phyloP scores from a whole-genome alignment of 805 yeast species.

The Saccharomyces jurei region DNA sequence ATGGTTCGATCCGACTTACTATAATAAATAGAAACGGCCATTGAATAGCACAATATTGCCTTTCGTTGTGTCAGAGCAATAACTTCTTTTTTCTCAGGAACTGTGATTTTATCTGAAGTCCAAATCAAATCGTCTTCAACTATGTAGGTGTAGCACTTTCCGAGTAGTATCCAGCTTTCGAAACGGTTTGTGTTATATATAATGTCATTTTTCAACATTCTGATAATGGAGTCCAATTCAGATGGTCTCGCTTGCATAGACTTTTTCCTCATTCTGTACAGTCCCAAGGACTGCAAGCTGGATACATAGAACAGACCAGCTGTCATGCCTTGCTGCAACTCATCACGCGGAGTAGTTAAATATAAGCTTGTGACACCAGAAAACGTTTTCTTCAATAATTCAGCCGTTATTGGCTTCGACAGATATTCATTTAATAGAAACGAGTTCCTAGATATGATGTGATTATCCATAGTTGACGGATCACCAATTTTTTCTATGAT shows the following conservation, averaged over 20 bases:
- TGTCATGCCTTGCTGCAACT: conserved; percentile 47
- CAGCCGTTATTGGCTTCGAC: conserved; percentile 37
- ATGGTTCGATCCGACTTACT: background rate
- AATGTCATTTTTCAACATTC: conserved; percentile 58
- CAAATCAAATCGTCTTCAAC: conserved; percentile 90
- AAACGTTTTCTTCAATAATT: conserved; percentile 42
- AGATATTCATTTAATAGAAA: conserved; percentile 40
- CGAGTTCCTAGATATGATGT: conserved; percentile 39
- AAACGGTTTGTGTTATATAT: conserved; percentile 56
- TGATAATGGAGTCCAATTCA: conserved; percentile 68
- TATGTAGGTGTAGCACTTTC: conserved; percentile 65
- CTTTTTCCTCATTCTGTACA: conserved; percentile 53
- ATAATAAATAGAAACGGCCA: conserved; percentile 39
- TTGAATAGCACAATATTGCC: conserved; percentile 62
- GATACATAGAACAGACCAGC: conserved; percentile 48
- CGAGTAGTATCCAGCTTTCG: conserved; percentile 82
- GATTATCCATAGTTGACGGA: conserved; percentile 40
- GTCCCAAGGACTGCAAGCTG: conserved; percentile 26
- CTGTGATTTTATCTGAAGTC: conserved; percentile 76
- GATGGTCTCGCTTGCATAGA: conserved; percentile 74
- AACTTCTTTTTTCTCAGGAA: conserved; percentile 47
- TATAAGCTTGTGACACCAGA: conserved; percentile 38
- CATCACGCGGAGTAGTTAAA: conserved; percentile 28
- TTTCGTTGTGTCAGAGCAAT: conserved; percentile 63
- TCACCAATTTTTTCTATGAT: conserved; percentile 66